A percentile compares a stretch with the other conserved stretches of the same genome.
phyloP scores from a whole-genome alignment of 2,329 filamentous ascomycete genomes.

The Fusarium abutilonis region DNA sequence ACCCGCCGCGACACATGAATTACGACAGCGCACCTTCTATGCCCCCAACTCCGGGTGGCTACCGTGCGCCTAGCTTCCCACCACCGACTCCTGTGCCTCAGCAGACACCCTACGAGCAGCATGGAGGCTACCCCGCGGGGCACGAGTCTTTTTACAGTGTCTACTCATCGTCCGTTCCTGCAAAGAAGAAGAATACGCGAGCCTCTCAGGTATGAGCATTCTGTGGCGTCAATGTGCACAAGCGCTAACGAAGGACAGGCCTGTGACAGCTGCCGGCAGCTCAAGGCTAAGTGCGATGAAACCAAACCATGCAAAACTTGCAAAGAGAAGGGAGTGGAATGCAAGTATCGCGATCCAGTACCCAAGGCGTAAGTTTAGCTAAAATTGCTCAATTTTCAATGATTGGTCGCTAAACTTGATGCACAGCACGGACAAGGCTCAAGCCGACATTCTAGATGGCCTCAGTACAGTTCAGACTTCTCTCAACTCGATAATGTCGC shows the following conservation, averaged over 20 bases:
- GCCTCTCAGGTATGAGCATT: conserved; percentile 65
- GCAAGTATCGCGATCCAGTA: conserved; percentile 89
- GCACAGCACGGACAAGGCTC: conserved; percentile 66
- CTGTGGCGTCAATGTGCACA: background rate
- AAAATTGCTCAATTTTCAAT: background rate
- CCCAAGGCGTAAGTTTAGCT: conserved; percentile 79
- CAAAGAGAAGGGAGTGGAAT: conserved; percentile 83
- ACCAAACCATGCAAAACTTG: conserved; percentile 86
- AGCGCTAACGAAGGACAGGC: conserved; percentile 65
- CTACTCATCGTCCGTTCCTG: conserved; percentile 55
- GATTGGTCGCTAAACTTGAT: conserved; percentile 21
- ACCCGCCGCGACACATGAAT: conserved; percentile 62
- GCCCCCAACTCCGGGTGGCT: conserved; percentile 57
- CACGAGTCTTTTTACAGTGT: conserved; percentile 54
- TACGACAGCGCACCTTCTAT: conserved; percentile 60
- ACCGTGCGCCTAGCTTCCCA: conserved; percentile 55
- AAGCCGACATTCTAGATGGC: conserved; percentile 68
- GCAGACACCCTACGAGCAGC: conserved; percentile 52
- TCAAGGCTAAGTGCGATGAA: conserved; percentile 94
- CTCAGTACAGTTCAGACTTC: conserved; percentile 55
- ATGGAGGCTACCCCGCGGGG: conserved; percentile 46
- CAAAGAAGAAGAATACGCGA: conserved; percentile 71
- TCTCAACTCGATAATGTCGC: conserved; percentile 50
- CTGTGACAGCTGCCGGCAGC: conserved; percentile 86
- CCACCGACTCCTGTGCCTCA: conserved; percentile 55